Evolutionary conservation across 75 land plant species (phyloP), one percentile per base, ranked within the genome.

Genomic region (Pinus tabuliformis): DNA sequence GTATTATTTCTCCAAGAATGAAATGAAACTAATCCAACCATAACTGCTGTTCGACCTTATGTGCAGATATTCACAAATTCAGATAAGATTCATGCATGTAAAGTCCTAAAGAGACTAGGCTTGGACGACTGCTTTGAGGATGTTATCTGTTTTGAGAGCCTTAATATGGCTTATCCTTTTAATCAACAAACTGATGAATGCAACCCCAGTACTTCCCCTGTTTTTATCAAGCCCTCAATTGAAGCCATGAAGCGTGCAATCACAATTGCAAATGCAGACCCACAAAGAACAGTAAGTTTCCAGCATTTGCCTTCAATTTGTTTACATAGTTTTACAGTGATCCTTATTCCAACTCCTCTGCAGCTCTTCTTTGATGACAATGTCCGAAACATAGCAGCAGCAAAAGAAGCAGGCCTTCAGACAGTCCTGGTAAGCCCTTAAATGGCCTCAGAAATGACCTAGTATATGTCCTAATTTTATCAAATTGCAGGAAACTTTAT

Each of bases 291-390:
- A 17, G 85, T 85, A 72, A 58, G 83, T n/a, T 11, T 8, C 15
- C 5, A 18, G 13, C 21, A 26, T 72, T 26, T 28, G 39, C 39
- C 45, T 52, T 13, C 56, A 16, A 54, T 30, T 30, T 4, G 6
- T 68, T 22, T 54, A 28, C 33, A 26, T 24, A 16, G 6, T 16
- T 77, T 54, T 16, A 5, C n/a, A 72, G 62, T 70, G 70, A n/a
- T 52, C 45, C 30, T 66, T 66, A 66, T 17, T 36, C 9, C 18
- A 18, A 14, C 45, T 59, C 26, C 1, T 62, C 42, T 66, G 58
- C 86, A 90, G 92, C 78, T 92, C 30, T 92, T 87, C 77, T 84
- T 92, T 62, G 94, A 92, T 62, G 92, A 92, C 76, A 87, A 81
- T 72, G 75, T 71, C 16, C 70, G 83, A 16, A 92, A 92, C 76